A percentile compares a stretch with the other conserved stretches of the same genome.
Evolutionary conservation across 2,329 filamentous ascomycete species (phyloP).

Genomic region (Fusarium brevicatenulatum): DNA sequence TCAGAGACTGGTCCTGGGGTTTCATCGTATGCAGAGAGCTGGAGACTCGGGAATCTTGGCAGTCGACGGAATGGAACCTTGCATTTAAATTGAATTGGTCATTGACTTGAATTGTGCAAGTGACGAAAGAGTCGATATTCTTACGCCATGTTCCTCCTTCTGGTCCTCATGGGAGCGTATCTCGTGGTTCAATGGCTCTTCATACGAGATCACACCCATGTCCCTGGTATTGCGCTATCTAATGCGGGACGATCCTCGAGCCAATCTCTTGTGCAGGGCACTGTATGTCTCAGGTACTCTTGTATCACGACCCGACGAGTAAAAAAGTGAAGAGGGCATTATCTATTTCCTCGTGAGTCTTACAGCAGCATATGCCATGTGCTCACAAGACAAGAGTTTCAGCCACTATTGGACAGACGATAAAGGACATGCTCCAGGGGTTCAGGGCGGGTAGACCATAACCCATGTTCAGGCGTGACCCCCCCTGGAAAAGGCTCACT

Average conservation of each 20-base stretch:
- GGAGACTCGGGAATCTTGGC: constrained; percentile 4
- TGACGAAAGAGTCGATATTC: background rate
- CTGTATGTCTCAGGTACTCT: constrained; percentile 11
- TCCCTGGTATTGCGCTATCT: background rate
- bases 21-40: constrained; percentile 9
- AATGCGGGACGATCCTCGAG: constrained; percentile 7
- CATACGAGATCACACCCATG: background rate
- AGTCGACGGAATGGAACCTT: background rate
- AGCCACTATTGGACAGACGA: background rate
- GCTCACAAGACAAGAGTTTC: constrained; percentile 1
- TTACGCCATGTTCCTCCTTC: background rate
- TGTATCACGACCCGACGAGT: background rate
- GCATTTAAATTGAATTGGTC: background rate
- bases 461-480: background rate
- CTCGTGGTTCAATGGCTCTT: background rate
- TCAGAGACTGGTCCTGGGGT: constrained; percentile 4
- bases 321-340: background rate
- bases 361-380: background rate
- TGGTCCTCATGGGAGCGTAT: background rate
- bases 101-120: background rate
- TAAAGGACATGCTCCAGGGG: background rate
- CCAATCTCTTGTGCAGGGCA: constrained; percentile 2
- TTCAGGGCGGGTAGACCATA: constrained; percentile 2
- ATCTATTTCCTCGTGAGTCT: background rate
- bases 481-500: background rate